Conservation (phyloP, 192 early-diverging fungal genomes). For the Backusella psychrophila region DNA sequence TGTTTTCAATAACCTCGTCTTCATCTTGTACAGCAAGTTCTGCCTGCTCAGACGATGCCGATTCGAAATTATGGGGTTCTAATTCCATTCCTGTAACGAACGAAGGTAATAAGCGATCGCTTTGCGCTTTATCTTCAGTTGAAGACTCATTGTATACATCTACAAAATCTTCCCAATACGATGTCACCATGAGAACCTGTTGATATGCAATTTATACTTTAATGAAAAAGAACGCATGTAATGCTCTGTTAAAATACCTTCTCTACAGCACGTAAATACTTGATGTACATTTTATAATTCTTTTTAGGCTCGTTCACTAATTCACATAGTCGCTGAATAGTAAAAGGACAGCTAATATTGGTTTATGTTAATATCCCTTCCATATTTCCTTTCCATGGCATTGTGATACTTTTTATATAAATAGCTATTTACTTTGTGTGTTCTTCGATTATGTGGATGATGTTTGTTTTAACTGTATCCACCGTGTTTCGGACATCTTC, state of each 20-base stretch:
- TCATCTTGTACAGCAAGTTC: neutral
- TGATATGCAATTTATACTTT: neutral
- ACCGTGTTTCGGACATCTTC: neutral
- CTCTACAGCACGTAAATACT: constrained; percentile 17
- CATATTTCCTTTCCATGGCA: neutral
- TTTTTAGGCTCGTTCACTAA: constrained; percentile 13
- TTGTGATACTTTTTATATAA: neutral
- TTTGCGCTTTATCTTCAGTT: neutral
- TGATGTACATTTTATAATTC: constrained; percentile 18
- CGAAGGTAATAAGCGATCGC: constrained; percentile 1
- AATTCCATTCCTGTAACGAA: neutral
- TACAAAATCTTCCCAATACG: constrained; percentile 16
- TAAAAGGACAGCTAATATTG: constrained; percentile 9
- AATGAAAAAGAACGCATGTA: neutral
- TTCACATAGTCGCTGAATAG: constrained; percentile 22
- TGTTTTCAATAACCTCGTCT: neutral
- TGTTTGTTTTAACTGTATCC: constrained; percentile 5
- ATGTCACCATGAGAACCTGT: constrained; percentile 16
- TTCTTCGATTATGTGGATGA: constrained; percentile 5
- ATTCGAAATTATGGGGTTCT: constrained; percentile 3
- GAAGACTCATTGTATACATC: neutral
- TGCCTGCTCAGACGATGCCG: neutral
- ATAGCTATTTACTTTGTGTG: neutral
- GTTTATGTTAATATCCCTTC: neutral
- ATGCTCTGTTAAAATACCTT: constrained; percentile 1